These are phyloP conservation scores for Metschnikowia chrysomelidarum DNA, from an alignment of 805 yeast species.

Conservation along the genomic window DNA sequence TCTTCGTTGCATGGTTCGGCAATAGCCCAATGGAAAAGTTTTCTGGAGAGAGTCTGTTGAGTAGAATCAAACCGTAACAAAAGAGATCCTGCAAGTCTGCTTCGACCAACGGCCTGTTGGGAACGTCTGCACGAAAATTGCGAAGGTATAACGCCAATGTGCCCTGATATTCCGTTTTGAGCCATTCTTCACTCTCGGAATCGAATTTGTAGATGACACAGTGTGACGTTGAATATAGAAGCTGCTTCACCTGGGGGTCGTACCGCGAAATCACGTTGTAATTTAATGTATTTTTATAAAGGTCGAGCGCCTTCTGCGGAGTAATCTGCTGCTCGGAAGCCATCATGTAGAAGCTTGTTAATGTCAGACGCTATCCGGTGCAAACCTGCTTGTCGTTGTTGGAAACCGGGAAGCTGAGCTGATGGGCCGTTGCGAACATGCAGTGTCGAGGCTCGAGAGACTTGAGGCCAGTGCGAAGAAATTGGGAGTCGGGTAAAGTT, in stretches of 20 bases:
- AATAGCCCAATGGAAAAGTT: constrained; percentile 71
- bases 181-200: constrained; percentile 60
- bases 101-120: constrained; percentile 8
- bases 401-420: no score
- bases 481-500: no score
- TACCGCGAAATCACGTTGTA: constrained; percentile 76
- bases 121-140: constrained; percentile 33
- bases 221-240: constrained; percentile 67
- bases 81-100: constrained; percentile 44
- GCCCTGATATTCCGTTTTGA: constrained; percentile 67
- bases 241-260: constrained; percentile 68
- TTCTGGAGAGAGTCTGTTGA: constrained; percentile 65
- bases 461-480: no score
- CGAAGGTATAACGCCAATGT: constrained; percentile 64
- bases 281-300: constrained; percentile 66
- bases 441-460: no score
- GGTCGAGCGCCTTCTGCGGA: constrained; percentile 49
- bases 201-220: constrained; percentile 68
- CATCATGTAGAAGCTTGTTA: constrained; percentile 22
- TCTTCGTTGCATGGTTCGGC: constrained; percentile 49
- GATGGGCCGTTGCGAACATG: no score
- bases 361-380: no score
- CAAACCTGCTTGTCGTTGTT: no score
- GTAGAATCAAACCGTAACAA: constrained; percentile 65
- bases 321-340: constrained; percentile 36